phyloP scores from a whole-genome alignment of 2,329 filamentous ascomycete genomes.

The Fusarium miscanthi region DNA sequence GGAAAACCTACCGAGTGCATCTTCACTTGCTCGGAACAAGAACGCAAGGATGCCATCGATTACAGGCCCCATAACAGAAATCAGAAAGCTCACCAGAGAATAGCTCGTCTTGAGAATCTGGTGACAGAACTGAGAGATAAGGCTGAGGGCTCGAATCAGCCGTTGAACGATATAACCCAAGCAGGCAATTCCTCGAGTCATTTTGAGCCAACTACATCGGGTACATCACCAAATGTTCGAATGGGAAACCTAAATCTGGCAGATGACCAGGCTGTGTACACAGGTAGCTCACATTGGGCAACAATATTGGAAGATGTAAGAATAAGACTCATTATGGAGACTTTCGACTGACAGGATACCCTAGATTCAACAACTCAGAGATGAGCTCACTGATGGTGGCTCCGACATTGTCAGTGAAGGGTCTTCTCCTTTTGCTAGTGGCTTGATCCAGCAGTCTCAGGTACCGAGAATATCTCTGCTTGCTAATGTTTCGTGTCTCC shows the following conservation, averaged over 20 bases:
- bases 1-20: slow-evolving; percentile 7
- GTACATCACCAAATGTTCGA: neutral
- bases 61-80: slow-evolving; percentile 20
- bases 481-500: neutral
- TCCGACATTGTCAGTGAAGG: neutral
- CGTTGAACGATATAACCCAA: neutral
- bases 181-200: neutral
- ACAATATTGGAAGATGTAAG: slow-evolving; percentile 21
- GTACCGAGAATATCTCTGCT: slow-evolving; percentile 6
- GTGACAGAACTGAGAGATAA: slow-evolving; percentile 27
- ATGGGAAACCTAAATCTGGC: slow-evolving; percentile 10
- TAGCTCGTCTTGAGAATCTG: slow-evolving; percentile 31
- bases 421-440: neutral
- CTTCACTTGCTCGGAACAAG: slow-evolving; percentile 22
- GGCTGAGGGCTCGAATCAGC: slow-evolving; percentile 2
- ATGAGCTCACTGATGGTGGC: neutral
- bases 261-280: slow-evolving; percentile 8
- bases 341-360: neutral
- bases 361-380: slow-evolving; percentile 13
- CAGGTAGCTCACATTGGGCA: slow-evolving; percentile 22
- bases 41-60: slow-evolving; percentile 29
- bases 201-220: neutral
- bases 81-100: slow-evolving; percentile 27
- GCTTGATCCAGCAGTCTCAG: neutral
- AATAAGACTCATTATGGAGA: neutral